Base-by-base conservation (phyloP, 441 rosid genomes). In the Populus hybrid region DNA sequence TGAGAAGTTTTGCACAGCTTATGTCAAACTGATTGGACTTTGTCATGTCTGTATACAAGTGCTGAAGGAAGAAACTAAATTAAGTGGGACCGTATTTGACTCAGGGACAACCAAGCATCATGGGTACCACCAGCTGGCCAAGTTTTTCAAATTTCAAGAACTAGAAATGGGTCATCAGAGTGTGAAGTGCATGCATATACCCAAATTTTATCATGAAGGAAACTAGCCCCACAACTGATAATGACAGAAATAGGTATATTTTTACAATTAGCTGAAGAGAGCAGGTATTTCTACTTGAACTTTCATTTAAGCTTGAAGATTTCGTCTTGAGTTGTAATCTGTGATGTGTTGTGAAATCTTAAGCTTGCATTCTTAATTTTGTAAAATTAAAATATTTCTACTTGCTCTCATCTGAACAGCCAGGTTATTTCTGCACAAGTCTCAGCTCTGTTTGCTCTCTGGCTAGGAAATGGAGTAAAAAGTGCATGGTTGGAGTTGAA, bases 141-240 rank as follows among this genome's bases (percentile, higher is more conserved):
- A 31, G 38, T 64, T 65, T 26, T 65, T 28, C 36, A 33, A 71
- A 3, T 0, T 29, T 64, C 75, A 74, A 61, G 65, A 75, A 42
- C 31, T 29, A 29, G 31, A 29, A 29, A 29, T 29, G 31, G 31
- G 16, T 53, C 56, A 77, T 42, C 35, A n/a, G 20, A 28, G 9
- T 65, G 66, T 31, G 53, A 31, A 76, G 73, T 76, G 35, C 78
- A 76, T 76, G 78, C 56, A 68, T 68, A 1, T 68, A 42, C 28
- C 56, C n/a, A 50, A 75, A 45, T 33, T 68, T 23, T 33, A 45
- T 38, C 69, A 63, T 70, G n/a, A 59, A 70, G 64, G 63, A 20
- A 9, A 10, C 35, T 29, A 29, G 31, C 31, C 31, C 31, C 29
- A 11, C 7, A 28, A 28, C 36, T 6, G 18, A 65, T 28, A 12